Evolutionary conservation across 2,329 filamentous ascomycete species (phyloP), one percentile per base, ranked within the genome.

Genomic region (Seiridium unicorne): DNA sequence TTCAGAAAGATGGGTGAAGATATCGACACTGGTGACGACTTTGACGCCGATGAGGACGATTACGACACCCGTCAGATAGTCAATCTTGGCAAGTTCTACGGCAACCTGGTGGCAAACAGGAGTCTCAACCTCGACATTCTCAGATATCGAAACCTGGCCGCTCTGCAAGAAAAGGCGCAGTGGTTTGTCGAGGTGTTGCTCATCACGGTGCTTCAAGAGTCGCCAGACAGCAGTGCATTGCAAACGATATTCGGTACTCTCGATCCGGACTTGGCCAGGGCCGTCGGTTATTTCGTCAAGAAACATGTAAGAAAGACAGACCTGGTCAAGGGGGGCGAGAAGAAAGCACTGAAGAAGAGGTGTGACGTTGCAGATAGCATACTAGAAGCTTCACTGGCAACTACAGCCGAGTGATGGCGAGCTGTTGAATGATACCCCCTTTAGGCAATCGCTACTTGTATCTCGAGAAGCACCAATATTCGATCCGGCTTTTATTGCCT

Each of bases 1-100:
- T 96, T 97, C 75, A 89, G 90, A 68, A 84, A 87, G 42, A 85
- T 97, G 75, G 94, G 93, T n/a, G 93, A 97, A 74, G 85, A 84
- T 2, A 84, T 90, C 42, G 71, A 73, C 54, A 68, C 63, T 38
- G 69, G 66, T 5, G 89, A 90, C 49, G 87, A 86, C 5, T 87
- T 87, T 44, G 84, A 83, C 13, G 79, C 81, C 3, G 77, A 79
- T 6, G 79, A 80, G 10, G 84, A 83, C 4, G 79, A 81, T 1
- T 80, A 81, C 18, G 85, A 87, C 35, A 73, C 81, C 61, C 74
- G 77, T 13, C 79, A 82, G 36, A 69, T 85, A 4, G 76, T 79
- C 60, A 83, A 85, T 61, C 77, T 83, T 51, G 83, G 82, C 9
- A 82, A 77, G 63, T 77, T 86, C 71, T 84, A 83, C 61, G 84